A percentile compares a stretch with the other conserved stretches of the same genome.
Conservation (phyloP, 495 filamentous ascomycete genomes). For the Hypoxylon subgilvum region DNA sequence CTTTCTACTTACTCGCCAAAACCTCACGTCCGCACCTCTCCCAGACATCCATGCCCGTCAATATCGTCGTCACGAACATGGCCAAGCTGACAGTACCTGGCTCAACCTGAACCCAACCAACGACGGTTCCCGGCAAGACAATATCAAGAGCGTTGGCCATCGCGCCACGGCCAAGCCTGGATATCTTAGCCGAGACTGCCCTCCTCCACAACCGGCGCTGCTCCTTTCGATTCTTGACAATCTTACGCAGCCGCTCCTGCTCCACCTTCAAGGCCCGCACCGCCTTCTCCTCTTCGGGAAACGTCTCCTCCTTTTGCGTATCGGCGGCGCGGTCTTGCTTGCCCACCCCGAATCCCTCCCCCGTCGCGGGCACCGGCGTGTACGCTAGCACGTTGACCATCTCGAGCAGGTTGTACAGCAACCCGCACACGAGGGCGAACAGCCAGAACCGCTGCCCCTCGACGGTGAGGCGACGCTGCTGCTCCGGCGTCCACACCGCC, state of each 20-base stretch:
- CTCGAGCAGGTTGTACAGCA: constrained; percentile 28
- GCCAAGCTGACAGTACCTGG: constrained; percentile 55
- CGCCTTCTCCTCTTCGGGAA: background rate
- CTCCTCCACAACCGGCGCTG: constrained; percentile 11
- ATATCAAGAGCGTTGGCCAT: constrained; percentile 64
- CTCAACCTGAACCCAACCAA: constrained; percentile 60
- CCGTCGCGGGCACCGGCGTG: constrained; percentile 17
- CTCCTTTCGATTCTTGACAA: constrained; percentile 10
- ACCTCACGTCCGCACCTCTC: constrained; percentile 51
- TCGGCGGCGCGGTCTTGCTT: background rate
- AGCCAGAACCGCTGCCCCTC: constrained; percentile 73
- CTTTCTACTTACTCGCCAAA: constrained; percentile 5
- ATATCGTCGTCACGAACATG: constrained; percentile 63
- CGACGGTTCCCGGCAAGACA: constrained; percentile 57
- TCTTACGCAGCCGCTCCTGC: constrained; percentile 10
- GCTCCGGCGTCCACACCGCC: constrained; percentile 40
- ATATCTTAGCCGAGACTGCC: constrained; percentile 33
- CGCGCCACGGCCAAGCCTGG: constrained; percentile 45
- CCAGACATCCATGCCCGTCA: constrained; percentile 66
- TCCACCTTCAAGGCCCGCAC: constrained; percentile 6
- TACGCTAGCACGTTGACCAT: constrained; percentile 30
- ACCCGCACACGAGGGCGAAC: constrained; percentile 55
- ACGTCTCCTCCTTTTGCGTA: background rate
- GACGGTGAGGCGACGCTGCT: constrained; percentile 38
- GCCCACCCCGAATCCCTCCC: constrained; percentile 10